Conservation (phyloP, 2,329 filamentous ascomycete species). For the Hypoxylon sp. region DNA sequence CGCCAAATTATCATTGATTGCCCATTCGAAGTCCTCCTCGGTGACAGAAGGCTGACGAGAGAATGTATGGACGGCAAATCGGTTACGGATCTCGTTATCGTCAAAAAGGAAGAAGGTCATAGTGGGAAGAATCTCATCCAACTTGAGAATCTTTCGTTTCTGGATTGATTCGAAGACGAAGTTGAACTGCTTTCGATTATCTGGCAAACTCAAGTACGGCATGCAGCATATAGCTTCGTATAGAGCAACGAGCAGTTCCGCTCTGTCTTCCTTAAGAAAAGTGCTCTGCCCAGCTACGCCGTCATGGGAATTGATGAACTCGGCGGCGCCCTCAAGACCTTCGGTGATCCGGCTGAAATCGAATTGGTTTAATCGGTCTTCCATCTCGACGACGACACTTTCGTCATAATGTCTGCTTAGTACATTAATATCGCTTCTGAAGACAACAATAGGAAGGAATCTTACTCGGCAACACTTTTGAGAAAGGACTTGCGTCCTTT, state of each 20-base stretch:
- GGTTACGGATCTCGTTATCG: constrained; percentile 70
- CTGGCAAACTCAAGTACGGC: constrained; percentile 74
- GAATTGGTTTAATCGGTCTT: constrained; percentile 68
- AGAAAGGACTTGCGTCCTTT: constrained; percentile 74
- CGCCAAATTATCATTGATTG: constrained; percentile 79
- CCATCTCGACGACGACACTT: constrained; percentile 64
- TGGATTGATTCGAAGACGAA: constrained; percentile 85
- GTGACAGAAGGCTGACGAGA: constrained; percentile 73
- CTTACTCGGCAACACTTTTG: constrained; percentile 72
- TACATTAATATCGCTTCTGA: constrained; percentile 20
- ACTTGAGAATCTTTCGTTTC: constrained; percentile 80
- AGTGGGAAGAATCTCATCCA: constrained; percentile 81
- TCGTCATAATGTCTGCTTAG: constrained; percentile 57
- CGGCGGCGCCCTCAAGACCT: constrained; percentile 69
- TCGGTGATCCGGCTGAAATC: constrained; percentile 73
- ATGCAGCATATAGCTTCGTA: constrained; percentile 92
- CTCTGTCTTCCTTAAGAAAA: constrained; percentile 60
- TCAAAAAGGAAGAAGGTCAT: constrained; percentile 90
- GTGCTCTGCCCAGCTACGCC: constrained; percentile 57
- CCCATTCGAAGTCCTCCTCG: constrained; percentile 86
- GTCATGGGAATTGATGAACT: constrained; percentile 62
- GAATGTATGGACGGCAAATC: constrained; percentile 79
- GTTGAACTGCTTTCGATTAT: constrained; percentile 75
- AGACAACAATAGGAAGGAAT: constrained; percentile 22
- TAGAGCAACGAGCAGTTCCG: constrained; percentile 79